Evolutionary conservation across 495 filamentous ascomycete species (phyloP).

Genomic region (Xylaria castorea): DNA sequence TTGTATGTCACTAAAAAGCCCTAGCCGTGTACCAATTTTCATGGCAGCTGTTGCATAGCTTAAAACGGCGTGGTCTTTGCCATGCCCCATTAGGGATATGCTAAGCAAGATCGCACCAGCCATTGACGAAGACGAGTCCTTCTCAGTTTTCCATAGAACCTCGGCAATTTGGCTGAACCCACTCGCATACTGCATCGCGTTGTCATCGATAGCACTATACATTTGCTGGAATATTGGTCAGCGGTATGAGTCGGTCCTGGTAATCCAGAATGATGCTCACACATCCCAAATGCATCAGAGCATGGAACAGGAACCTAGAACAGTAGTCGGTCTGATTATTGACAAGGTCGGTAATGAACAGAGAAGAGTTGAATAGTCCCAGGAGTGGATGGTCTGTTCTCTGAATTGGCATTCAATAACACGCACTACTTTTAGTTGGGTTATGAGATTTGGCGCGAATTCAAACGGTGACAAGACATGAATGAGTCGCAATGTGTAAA

Average conservation of each 20-base stretch:
- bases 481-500: background rate
- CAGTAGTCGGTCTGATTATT: constrained; percentile 29
- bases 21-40: constrained; percentile 30
- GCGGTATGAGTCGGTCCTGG: background rate
- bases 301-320: constrained; percentile 35
- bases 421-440: background rate
- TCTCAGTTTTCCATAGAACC: constrained; percentile 24
- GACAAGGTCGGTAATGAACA: constrained; percentile 37
- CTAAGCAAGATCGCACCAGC: constrained; percentile 33
- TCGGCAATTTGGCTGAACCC: constrained; percentile 31
- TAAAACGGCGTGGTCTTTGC: constrained; percentile 31
- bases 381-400: constrained; percentile 30
- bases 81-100: constrained; percentile 32
- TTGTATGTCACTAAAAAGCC: constrained; percentile 25
- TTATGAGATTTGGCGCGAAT: background rate
- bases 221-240: constrained; percentile 31
- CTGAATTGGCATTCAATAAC: background rate
- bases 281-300: constrained; percentile 36
- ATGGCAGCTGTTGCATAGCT: constrained; percentile 33
- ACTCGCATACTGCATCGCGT: constrained; percentile 27
- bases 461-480: background rate
- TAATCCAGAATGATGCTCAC: constrained; percentile 25
- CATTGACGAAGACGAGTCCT: constrained; percentile 32
- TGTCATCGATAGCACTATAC: constrained; percentile 34
- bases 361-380: constrained; percentile 31